Base-by-base conservation (phyloP, 441 rosid genomes). In the Syzygium syzygioides region DNA sequence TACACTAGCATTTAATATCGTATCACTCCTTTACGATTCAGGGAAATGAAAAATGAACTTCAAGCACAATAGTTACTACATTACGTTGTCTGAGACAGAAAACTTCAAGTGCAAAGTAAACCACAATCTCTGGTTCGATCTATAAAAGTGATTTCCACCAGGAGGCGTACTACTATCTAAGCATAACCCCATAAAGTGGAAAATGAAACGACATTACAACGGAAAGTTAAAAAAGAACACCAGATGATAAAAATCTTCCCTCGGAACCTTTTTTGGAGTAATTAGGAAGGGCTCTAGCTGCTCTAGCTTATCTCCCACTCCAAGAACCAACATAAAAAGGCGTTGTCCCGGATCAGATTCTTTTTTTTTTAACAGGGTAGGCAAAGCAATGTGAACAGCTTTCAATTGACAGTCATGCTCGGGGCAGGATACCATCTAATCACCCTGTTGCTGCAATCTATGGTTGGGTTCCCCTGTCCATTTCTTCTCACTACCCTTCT, bases 301-400 rank as follows among this genome's bases (percentile, higher is more conserved):
- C 64, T 55, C 84, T 45, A 7, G 84, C 84, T 87, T 79, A 53
- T 59, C 14, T 56, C 50, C 55, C 20, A 87, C 86, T 87, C 89
- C 86, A 84, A 71, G 85, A 80, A 57, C 55, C 89, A 87, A 87
- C 89, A 79, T 45, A 25, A 79, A 79, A 79, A 87, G 45, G 89
- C 5, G 86, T 79, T 55, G 89, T 79, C 89, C 60, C 76, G 86
- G 86, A 80, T 55, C 64, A 37, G 55, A 37, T 25, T 60, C 60
- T 79, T 45, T 79, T 60, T n/a, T 53, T 64, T 53, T 55, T 13
- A 18, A 41, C 53, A 25, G 84, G 84, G 84, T 79, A 48, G 84
- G 54, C 84, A 79, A 79, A 79, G 84, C 84, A 25, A 45, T 79
- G 84, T 45, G 54, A 79, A 79, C 54, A 79, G 53, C 84, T 79